A percentile compares a stretch with the other conserved stretches of the same genome.
Evolutionary conservation across 352 stramenopile genomes (phyloP).

Genomic region (Phytophthora meadii): DNA sequence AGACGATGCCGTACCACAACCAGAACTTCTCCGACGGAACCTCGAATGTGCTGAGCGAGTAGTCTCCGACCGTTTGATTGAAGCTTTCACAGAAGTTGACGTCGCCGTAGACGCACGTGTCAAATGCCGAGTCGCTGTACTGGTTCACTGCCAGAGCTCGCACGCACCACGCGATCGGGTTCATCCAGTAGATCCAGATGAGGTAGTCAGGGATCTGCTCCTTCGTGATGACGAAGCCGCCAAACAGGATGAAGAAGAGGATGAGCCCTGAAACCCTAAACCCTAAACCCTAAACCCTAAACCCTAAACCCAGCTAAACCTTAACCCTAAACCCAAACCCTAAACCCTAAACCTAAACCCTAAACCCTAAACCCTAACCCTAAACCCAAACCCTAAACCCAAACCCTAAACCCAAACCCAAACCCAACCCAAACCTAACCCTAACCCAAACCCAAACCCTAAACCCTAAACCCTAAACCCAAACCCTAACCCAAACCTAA

Average conservation of each 20-base stretch:
- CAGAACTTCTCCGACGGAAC: conserved; percentile 22
- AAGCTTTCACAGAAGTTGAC: conserved; percentile 10
- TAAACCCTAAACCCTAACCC: too few species aligned
- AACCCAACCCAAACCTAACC: too few species aligned
- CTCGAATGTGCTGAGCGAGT: conserved; percentile 12
- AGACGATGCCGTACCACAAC: conserved; percentile 18
- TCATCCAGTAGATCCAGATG: conserved; percentile 23
- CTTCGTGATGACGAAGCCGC: conserved; percentile 16
- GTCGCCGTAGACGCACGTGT: conserved; percentile 5
- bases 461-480: too few species aligned
- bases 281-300: too few species aligned
- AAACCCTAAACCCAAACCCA: too few species aligned
- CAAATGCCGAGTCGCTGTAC: conserved; percentile 12
- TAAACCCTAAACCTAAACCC: too few species aligned
- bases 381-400: too few species aligned
- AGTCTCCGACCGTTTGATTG: conserved; percentile 7
- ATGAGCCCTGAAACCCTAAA: too few species aligned
- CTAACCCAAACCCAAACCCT: too few species aligned
- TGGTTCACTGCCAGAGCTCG: conserved; percentile 19
- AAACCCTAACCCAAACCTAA: too few species aligned
- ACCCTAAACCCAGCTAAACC: too few species aligned
- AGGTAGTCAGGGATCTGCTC: conserved; percentile 20
- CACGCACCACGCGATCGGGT: conserved; percentile 9
- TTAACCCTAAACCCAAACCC: too few species aligned
- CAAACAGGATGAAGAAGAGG: conserved; percentile 19